Percentiles rank a stretch among this genome's conserved stretches.
These are phyloP conservation scores for Marchantia polymorpha DNA, from an alignment of 225 moss, liverwort and hornwort species.

Conservation along the genomic window DNA sequence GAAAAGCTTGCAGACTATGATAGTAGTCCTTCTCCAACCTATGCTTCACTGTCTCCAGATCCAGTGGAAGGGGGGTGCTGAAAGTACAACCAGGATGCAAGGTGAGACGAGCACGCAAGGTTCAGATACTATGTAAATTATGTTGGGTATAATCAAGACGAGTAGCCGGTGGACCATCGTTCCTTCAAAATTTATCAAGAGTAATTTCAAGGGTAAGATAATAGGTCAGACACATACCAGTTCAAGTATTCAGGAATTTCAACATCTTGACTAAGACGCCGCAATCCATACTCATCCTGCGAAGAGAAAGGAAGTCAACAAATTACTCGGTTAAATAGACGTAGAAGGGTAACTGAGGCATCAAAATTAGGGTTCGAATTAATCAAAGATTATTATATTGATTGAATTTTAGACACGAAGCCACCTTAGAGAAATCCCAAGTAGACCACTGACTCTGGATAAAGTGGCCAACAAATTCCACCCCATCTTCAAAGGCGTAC, in stretches of 20 bases:
- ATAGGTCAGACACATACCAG: constrained; percentile 14
- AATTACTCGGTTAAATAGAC: too few relatives aligned
- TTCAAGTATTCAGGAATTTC: constrained; percentile 32
- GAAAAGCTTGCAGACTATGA: constrained; percentile 69
- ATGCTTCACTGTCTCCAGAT: constrained; percentile 69
- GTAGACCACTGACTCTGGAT: too few relatives aligned
- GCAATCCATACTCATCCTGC: constrained; percentile 52
- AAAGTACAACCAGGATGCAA: not conserved
- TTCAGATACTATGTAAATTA: not conserved
- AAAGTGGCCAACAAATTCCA: too few relatives aligned
- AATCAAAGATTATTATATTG: too few relatives aligned
- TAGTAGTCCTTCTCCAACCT: constrained; percentile 77
- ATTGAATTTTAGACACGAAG: too few relatives aligned
- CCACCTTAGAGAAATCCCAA: too few relatives aligned
- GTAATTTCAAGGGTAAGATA: not conserved
- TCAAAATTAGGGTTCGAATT: too few relatives aligned
- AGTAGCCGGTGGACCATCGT: too few relatives aligned
- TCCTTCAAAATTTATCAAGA: too few relatives aligned
- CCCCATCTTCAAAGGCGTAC: too few relatives aligned
- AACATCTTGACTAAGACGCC: constrained; percentile 30
- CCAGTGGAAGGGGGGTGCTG: constrained; percentile 80
- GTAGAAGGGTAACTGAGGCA: too few relatives aligned
- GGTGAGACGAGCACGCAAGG: not conserved
- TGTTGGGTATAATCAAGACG: not conserved
- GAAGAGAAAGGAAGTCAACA: not conserved